Evolutionary conservation across 2,329 filamentous ascomycete species (phyloP).

Genomic region (Mycocentrospora acerina): DNA sequence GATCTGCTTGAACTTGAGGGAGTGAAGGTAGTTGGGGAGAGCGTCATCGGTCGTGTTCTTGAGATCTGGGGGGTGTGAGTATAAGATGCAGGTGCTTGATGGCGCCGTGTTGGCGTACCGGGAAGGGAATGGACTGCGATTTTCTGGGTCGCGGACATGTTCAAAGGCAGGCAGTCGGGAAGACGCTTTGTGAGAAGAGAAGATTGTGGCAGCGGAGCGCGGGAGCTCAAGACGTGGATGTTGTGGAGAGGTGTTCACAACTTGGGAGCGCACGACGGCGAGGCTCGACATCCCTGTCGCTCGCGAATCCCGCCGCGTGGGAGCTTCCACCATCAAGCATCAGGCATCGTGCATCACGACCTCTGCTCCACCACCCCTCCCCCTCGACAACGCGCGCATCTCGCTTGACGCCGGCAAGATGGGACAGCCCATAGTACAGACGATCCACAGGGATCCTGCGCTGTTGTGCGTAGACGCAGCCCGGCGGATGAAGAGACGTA

Average conservation of each 20-base stretch:
- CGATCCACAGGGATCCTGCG: conserved; percentile 97
- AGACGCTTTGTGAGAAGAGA: neutral
- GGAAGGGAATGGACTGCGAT: conserved; percentile 69
- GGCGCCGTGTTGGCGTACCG: conserved; percentile 46
- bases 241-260: too few species aligned
- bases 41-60: conserved; percentile 97
- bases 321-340: conserved; percentile 23
- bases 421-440: conserved; percentile 85
- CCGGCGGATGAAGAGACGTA: neutral
- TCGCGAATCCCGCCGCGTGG: conserved; percentile 20
- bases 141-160: conserved; percentile 48
- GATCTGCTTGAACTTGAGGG: conserved; percentile 79
- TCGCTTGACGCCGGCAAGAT: conserved; percentile 53
- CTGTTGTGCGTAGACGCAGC: conserved; percentile 70
- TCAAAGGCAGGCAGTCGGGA: conserved; percentile 1
- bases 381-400: conserved; percentile 13
- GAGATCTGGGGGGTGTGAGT: conserved; percentile 63
- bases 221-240: neutral
- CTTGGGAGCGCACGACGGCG: too few species aligned
- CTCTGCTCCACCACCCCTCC: conserved; percentile 12
- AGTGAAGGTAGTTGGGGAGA: conserved; percentile 88
- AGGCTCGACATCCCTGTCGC: conserved; percentile 1
- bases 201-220: conserved; percentile 5
- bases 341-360: conserved; percentile 19
- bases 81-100: conserved; percentile 6